Evolutionary conservation across 2,329 filamentous ascomycete genomes (phyloP), one percentile per base, ranked within the genome.

Genomic region (Xylaria sp.): DNA sequence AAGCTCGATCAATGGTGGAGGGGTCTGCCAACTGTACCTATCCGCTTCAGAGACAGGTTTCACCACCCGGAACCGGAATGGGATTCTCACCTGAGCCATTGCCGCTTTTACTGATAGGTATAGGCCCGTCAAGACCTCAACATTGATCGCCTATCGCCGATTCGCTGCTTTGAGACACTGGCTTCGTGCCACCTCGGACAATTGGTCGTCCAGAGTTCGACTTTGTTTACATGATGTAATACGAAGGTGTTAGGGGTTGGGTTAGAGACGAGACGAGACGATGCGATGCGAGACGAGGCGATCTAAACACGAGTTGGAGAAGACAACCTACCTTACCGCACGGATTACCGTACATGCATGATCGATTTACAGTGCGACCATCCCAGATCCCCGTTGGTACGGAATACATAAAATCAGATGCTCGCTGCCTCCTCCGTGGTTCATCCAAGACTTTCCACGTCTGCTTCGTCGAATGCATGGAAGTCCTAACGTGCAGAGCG

Each of bases 401-500:
- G 10, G 13, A 46, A 46, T 30, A 30, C 23, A 30, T 30, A 30
- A 30, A 30, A 30, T 13, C n/a, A 46, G 42, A 46, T 46, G 42
- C 42, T 16, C 42, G 13, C 23, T 16, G 42, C 42, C 13, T 16
- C 10, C 37, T 46, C 13, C 42, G 5, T n/a, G 42, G 42, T 13
- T 46, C 23, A 30, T 30, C 42, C 13, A n/a, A 46, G 42, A n/a
- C 10, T 16, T n/a, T 46, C 10, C 42, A 16, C 42, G 13, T 46
- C 42, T 46, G 50, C 54, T 44, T 19, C n/a, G 47, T 39, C 35
- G 66, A 71, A 47, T 59, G 39, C 16, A 52, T 18, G 44, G 68
- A 70, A 39, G 58, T 65, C n/a, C 16, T 56, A 9, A 63, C 57
- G 4, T 30, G 2, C n/a, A 42, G 67, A 68, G 1, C 50, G 50